Percentiles rank a stretch among this genome's conserved stretches.
These are phyloP conservation scores for Fraxinus platypoda DNA, from an alignment of 305 asterid genomes.

Conservation along the genomic window DNA sequence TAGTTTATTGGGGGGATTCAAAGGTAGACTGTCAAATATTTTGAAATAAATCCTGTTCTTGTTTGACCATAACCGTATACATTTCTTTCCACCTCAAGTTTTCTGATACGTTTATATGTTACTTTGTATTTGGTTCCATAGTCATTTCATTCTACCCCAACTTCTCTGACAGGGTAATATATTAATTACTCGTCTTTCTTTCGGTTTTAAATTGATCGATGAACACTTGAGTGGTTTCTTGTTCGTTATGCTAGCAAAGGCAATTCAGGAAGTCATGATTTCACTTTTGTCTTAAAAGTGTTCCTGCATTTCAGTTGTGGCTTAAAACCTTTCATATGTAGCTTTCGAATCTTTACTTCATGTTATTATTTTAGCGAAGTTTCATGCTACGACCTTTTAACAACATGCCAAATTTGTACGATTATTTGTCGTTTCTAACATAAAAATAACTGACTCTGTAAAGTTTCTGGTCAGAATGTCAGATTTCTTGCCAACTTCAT, in stretches of 20 bases:
- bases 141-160: background rate
- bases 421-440: background rate
- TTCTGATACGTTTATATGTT: background rate
- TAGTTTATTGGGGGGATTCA: background rate
- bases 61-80: too few species aligned
- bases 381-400: background rate
- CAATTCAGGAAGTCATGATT: background rate
- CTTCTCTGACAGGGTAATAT: background rate
- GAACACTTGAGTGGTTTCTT: background rate
- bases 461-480: slow-evolving; percentile 58
- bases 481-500: slow-evolving; percentile 74
- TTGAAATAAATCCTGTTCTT: background rate
- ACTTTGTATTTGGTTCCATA: background rate
- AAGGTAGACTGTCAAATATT: background rate
- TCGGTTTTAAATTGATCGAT: too few species aligned
- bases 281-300: background rate
- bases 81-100: background rate
- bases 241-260: background rate
- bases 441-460: background rate
- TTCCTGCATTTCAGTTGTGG: background rate
- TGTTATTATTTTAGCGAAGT: background rate
- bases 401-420: background rate
- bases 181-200: background rate
- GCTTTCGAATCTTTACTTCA: background rate
- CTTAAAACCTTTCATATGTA: background rate